Conservation (phyloP, 352 stramenopile genomes). For the Globisporangium okanoganense region DNA sequence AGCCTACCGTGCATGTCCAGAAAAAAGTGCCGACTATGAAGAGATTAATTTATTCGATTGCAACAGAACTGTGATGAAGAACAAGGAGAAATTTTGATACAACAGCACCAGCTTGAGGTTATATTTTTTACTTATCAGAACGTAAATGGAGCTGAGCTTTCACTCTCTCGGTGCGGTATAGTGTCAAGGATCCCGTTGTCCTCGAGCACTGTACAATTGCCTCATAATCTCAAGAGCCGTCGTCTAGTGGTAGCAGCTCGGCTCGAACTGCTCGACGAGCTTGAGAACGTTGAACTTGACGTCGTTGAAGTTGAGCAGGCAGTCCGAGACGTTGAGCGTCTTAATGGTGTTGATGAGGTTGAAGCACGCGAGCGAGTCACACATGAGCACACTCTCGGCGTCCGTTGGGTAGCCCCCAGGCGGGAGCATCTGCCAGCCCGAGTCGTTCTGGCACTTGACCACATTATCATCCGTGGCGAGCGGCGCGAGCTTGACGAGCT, state of each 20-base stretch:
- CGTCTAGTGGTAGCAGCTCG: conserved; percentile 20
- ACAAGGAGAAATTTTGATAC: background rate
- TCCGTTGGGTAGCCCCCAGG: conserved; percentile 19
- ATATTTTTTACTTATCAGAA: background rate
- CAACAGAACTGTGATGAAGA: background rate
- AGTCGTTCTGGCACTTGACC: conserved; percentile 20
- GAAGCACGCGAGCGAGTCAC: conserved; percentile 21
- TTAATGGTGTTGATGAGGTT: conserved; percentile 22
- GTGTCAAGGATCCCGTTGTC: background rate
- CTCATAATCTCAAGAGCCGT: background rate
- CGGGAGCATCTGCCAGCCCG: conserved; percentile 30
- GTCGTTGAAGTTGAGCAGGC: conserved; percentile 23
- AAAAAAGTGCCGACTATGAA: background rate
- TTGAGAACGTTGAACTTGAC: conserved; percentile 30
- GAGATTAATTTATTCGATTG: conserved; percentile 1
- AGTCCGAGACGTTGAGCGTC: conserved; percentile 22
- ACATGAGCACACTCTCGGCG: conserved; percentile 25
- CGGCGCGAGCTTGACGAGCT: conserved; percentile 15
- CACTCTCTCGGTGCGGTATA: background rate
- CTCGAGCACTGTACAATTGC: background rate
- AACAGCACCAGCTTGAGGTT: background rate
- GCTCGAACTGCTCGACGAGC: conserved; percentile 27
- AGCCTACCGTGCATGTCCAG: background rate
- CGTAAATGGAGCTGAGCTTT: background rate
- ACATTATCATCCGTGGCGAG: conserved; percentile 11